phyloP scores from a whole-genome alignment of 192 early-diverging fungal species.

The Haplosporangium gracile region DNA sequence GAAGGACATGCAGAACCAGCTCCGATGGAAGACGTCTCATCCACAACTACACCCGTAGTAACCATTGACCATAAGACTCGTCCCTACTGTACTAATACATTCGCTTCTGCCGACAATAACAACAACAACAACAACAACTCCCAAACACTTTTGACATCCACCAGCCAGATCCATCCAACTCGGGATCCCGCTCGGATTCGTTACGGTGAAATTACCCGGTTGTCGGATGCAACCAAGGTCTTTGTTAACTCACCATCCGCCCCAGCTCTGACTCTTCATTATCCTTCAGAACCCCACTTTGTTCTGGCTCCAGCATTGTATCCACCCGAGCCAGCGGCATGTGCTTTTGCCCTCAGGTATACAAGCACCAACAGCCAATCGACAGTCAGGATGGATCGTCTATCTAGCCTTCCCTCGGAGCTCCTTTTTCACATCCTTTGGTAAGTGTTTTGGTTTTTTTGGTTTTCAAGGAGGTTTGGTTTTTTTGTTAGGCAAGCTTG shows the following conservation, averaged over 20 bases:
- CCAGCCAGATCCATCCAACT: not conserved
- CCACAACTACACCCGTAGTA: not conserved
- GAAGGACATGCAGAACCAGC: not conserved
- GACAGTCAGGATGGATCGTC: slow-evolving; percentile 12
- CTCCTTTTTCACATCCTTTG: slow-evolving; percentile 38
- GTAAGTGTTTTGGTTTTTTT: slow-evolving; percentile 9
- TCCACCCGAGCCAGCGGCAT: not conserved
- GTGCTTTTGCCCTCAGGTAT: not conserved
- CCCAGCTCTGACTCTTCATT: slow-evolving; percentile 1
- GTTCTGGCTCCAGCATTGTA: not conserved
- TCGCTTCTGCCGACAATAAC: not conserved
- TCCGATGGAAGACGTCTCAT: not conserved
- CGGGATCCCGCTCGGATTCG: not conserved
- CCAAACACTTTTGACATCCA: not conserved
- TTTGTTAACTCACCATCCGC: not conserved
- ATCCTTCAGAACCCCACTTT: not conserved
- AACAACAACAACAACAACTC: too few relatives aligned
- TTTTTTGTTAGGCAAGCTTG: not conserved
- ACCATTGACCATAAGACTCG: not conserved
- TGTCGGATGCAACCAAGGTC: not conserved
- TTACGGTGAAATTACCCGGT: slow-evolving; percentile 2
- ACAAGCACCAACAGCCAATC: not conserved
- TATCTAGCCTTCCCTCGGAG: slow-evolving; percentile 37
- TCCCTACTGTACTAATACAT: not conserved
- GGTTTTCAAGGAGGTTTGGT: not conserved